These are phyloP conservation scores for Thermoascus crustaceus DNA, from an alignment of 2,329 filamentous ascomycete species.

Conservation along the genomic window DNA sequence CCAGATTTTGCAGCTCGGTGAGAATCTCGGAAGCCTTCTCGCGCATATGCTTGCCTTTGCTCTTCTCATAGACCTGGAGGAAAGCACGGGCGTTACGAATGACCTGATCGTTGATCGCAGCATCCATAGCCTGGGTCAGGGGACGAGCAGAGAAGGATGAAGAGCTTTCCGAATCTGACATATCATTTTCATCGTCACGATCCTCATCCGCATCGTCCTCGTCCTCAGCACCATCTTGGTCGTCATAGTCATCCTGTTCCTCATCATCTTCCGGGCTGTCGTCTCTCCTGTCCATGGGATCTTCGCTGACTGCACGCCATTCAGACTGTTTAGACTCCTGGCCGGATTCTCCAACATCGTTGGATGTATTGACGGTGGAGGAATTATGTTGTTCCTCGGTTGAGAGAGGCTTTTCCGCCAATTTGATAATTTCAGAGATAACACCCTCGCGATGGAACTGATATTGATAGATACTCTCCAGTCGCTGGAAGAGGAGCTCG, in stretches of 20 bases:
- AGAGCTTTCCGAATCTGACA: slow-evolving; percentile 62
- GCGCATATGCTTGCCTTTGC: slow-evolving; percentile 65
- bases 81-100: slow-evolving; percentile 72
- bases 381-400: slow-evolving; percentile 16
- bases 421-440: slow-evolving; percentile 77
- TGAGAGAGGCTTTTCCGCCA: slow-evolving; percentile 48
- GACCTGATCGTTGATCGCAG: slow-evolving; percentile 63
- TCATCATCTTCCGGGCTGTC: slow-evolving; percentile 30
- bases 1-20: slow-evolving; percentile 61
- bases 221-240: slow-evolving; percentile 24
- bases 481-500: slow-evolving; percentile 72
- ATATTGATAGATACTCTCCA: slow-evolving; percentile 84
- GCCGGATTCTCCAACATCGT: slow-evolving; percentile 12
- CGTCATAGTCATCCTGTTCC: slow-evolving; percentile 21
- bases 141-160: slow-evolving; percentile 42
- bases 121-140: slow-evolving; percentile 29
- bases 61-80: slow-evolving; percentile 70
- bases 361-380: slow-evolving; percentile 11
- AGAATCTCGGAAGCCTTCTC: slow-evolving; percentile 72
- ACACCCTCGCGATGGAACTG: slow-evolving; percentile 97
- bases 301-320: slow-evolving; percentile 7
- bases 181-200: slow-evolving; percentile 39
- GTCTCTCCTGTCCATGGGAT: slow-evolving; percentile 8
- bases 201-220: slow-evolving; percentile 38
- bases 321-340: slow-evolving; percentile 8